Conservation (phyloP, 768 basidiomycete genomes). For the Hysterangium stoloniferum region DNA sequence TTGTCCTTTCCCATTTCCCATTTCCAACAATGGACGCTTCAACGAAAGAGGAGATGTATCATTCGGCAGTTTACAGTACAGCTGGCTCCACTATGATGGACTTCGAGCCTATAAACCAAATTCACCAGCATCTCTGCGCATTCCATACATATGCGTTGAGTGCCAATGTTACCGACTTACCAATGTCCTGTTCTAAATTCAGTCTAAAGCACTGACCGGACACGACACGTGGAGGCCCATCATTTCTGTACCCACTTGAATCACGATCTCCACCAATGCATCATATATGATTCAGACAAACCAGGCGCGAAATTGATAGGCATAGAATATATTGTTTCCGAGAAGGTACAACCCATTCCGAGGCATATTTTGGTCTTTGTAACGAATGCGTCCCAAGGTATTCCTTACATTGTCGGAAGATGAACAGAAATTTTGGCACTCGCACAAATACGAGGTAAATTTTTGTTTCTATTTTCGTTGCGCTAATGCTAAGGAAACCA, state of each 20-base stretch:
- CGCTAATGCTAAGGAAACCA: neutral
- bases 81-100: constrained; percentile 24
- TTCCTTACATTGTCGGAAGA: constrained; percentile 35
- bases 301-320: constrained; percentile 42
- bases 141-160: constrained; percentile 28
- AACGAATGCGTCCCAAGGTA: constrained; percentile 16
- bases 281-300: constrained; percentile 38
- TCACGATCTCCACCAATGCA: constrained; percentile 35
- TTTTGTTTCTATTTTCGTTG: constrained; percentile 3
- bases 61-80: constrained; percentile 20
- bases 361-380: neutral
- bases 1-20: no score
- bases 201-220: constrained; percentile 21
- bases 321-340: constrained; percentile 44
- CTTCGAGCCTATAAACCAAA: constrained; percentile 30
- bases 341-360: constrained; percentile 21
- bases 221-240: constrained; percentile 34
- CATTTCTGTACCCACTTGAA: constrained; percentile 36
- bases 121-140: constrained; percentile 27
- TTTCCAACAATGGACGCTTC: constrained; percentile 27
- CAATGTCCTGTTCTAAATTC: neutral
- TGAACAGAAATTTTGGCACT: constrained; percentile 48
- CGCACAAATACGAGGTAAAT: constrained; percentile 39
- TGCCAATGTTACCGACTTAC: neutral
- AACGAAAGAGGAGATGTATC: constrained; percentile 22